Base-by-base conservation (phyloP, 495 filamentous ascomycete genomes). In the Tuber microsphaerosporum region DNA sequence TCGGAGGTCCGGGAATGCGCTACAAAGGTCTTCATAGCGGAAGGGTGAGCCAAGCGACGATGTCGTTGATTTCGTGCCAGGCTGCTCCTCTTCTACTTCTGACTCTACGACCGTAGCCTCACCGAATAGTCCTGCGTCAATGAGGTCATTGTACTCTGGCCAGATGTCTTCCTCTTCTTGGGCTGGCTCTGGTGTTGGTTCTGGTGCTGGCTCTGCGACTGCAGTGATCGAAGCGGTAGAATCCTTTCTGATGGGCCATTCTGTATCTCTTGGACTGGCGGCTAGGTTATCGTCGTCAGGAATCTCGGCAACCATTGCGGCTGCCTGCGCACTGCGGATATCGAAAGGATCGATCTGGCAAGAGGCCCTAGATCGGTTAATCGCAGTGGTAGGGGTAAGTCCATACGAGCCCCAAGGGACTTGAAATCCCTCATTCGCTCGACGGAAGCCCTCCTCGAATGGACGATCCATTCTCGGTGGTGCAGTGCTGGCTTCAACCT, bases 131-230 rank as follows among this genome's bases (percentile, higher is more conserved):
- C 89, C 84, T 39, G 91, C 88, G 76, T 90, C 86, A 75, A 92
- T 85, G 17, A 92, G 84, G 75, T 98, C 95, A 82, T 97, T 91
- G 77, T 95, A 98, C 83, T 99, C 94, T 56, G 91, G 89, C 95
- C 95, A 99, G 26, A 97, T 87, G 81, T 98, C 95, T 80, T 98
- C 95, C 78, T 94, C 91, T 75, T 70, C 77, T 56, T 79, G 73
- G 19, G 73, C 71, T 45, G 73, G 70, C 2, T 56, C 71, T 65
- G 74, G 70, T 19, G 46, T 73, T 26, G 78, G 78, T 1, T 43
- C 74, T 71, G 71, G 42, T 22, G n/a, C 70, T 34, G 70, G 39
- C 34, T 42, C 26, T 43, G 70, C 44, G 41, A 61, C n/a, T 34
- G 19, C 71, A 14, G 74, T 26, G 19, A n/a, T 37, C 20, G 71